These are phyloP conservation scores for Skeletonema marinoi DNA, from an alignment of 108 stramenopile genomes.

Conservation along the genomic window DNA sequence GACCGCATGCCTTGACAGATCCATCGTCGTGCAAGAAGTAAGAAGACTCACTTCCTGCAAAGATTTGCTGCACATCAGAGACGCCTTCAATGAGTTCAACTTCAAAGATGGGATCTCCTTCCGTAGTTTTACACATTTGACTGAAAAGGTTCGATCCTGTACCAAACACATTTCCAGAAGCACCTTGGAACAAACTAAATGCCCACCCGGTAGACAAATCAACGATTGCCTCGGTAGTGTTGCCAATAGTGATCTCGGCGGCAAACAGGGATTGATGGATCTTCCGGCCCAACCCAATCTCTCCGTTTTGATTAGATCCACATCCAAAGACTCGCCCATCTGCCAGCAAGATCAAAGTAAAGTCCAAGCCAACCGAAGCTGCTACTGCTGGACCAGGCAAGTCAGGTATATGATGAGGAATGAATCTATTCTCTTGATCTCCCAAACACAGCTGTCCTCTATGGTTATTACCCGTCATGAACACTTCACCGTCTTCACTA, in stretches of 20 bases:
- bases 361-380: constrained; percentile 43
- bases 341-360: constrained; percentile 25
- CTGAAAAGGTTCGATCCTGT: constrained; percentile 23
- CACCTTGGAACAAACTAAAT: constrained; percentile 13
- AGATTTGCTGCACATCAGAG: constrained; percentile 5
- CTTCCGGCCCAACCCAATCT: constrained; percentile 31
- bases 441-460: constrained; percentile 24
- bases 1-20: constrained; percentile 17
- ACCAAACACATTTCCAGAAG: constrained; percentile 3
- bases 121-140: constrained; percentile 18
- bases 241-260: not conserved
- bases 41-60: constrained; percentile 25
- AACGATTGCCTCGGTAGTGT: not conserved
- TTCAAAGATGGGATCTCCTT: constrained; percentile 9
- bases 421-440: constrained; percentile 10
- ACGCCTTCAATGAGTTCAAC: constrained; percentile 10
- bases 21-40: constrained; percentile 18
- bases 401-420: not conserved
- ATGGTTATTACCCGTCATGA: constrained; percentile 17
- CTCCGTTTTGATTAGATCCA: constrained; percentile 36
- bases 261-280: not conserved
- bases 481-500: constrained; percentile 9
- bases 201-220: constrained; percentile 9
- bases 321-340: constrained; percentile 47
- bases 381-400: constrained; percentile 18